Conservation (phyloP, 257 asterid genomes). For the Solanum verrucosum region DNA sequence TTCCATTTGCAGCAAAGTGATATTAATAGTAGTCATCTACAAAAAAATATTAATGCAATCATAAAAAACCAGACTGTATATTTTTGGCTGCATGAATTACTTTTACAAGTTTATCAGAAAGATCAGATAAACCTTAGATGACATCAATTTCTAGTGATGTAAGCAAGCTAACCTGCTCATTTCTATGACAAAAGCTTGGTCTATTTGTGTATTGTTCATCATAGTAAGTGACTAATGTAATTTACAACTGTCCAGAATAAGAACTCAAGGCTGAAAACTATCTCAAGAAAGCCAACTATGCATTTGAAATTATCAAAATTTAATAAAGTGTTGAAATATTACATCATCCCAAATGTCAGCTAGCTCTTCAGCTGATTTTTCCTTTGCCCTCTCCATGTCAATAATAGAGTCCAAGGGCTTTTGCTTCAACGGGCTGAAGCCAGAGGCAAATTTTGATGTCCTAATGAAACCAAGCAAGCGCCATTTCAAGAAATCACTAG, state of each 20-base stretch:
- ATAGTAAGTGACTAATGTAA: background rate
- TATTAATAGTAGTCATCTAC: background rate
- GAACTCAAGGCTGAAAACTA: background rate
- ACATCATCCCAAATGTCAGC: slow-evolving; percentile 93
- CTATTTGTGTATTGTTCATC: background rate
- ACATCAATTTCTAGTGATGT: background rate
- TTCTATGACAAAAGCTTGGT: background rate
- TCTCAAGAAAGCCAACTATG: background rate
- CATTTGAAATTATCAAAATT: background rate
- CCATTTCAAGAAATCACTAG: slow-evolving; percentile 31
- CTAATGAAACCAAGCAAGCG: slow-evolving; percentile 39
- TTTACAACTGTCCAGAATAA: background rate
- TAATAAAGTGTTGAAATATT: slow-evolving; percentile 6
- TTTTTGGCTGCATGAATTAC: background rate
- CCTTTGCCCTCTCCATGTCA: slow-evolving; percentile 67
- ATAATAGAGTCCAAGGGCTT: slow-evolving; percentile 69
- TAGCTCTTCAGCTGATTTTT: slow-evolving; percentile 63
- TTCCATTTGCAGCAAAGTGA: background rate
- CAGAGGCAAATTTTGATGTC: slow-evolving; percentile 63
- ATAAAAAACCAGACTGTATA: background rate
- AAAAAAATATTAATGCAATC: background rate
- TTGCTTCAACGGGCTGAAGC: slow-evolving; percentile 62
- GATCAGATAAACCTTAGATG: background rate
- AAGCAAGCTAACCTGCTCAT: background rate
- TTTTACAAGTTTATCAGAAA: background rate